Percentiles rank a stretch among this genome's conserved stretches.
Conservation (phyloP, 148 eudicot species). For the Suaeda aralocaspica region DNA sequence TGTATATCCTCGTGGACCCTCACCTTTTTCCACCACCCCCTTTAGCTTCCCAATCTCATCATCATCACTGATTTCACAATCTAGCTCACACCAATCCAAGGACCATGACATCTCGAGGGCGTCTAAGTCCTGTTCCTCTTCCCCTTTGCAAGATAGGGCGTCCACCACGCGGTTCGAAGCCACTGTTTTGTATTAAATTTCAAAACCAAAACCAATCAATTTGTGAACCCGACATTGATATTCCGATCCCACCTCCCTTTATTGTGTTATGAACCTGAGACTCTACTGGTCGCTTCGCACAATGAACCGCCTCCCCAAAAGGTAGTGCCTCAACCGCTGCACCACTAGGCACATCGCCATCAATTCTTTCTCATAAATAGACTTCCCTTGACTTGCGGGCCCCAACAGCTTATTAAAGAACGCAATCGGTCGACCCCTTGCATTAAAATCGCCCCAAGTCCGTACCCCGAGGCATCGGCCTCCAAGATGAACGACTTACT, state of each 20-base stretch:
- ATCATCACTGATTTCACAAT: background rate
- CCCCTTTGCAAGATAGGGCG: background rate
- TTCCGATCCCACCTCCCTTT: background rate
- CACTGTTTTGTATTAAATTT: background rate
- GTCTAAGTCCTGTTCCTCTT: too few relatives aligned
- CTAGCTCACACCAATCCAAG: background rate
- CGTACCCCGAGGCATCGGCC: too few relatives aligned
- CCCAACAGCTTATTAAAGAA: background rate
- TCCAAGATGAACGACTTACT: background rate
- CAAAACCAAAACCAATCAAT: background rate
- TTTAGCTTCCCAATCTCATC: background rate
- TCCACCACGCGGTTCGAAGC: background rate
- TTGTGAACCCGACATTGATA: background rate
- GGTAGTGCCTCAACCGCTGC: background rate
- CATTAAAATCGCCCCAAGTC: background rate
- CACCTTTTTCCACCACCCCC: background rate
- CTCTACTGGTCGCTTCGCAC: slow-evolving; percentile 2
- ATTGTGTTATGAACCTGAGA: background rate
- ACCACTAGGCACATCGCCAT: background rate
- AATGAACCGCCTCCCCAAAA: background rate
- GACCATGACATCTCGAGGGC: background rate
- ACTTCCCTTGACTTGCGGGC: background rate
- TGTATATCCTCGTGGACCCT: too few relatives aligned
- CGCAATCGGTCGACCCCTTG: background rate
- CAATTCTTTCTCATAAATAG: background rate